These are phyloP conservation scores for Diaporthe nobilis DNA, from an alignment of 2,329 filamentous ascomycete genomes.

Conservation along the genomic window DNA sequence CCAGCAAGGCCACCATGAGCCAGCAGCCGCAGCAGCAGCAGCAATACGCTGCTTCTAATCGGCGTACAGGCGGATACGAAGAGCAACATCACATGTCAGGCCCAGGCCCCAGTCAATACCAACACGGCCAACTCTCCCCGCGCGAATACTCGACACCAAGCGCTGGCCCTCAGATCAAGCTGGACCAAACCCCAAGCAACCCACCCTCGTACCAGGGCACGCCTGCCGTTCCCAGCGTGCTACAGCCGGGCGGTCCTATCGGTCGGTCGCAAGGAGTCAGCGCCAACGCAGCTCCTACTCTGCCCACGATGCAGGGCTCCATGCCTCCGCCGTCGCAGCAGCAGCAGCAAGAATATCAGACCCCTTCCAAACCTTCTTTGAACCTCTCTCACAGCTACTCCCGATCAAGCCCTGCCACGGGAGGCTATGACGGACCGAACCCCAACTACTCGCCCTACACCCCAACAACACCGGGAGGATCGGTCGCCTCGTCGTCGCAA, in stretches of 20 bases:
- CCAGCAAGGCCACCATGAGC: slow-evolving; percentile 50
- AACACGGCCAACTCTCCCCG: slow-evolving; percentile 60
- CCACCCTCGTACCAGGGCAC: slow-evolving; percentile 56
- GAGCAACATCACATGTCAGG: slow-evolving; percentile 68
- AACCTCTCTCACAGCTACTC: slow-evolving; percentile 82
- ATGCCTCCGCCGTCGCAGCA: slow-evolving; percentile 46
- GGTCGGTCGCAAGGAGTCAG: slow-evolving; percentile 50
- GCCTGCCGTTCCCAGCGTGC: slow-evolving; percentile 68
- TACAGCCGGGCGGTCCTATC: slow-evolving; percentile 66
- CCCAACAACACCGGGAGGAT: slow-evolving; percentile 75
- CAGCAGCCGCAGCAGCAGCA: slow-evolving; percentile 54
- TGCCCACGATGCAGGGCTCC: slow-evolving; percentile 62
- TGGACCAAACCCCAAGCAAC: slow-evolving; percentile 59
- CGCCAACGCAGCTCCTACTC: slow-evolving; percentile 60
- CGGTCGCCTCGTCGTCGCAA: slow-evolving; percentile 67
- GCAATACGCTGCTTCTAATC: slow-evolving; percentile 49
- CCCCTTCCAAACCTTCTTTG: slow-evolving; percentile 76
- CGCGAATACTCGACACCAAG: slow-evolving; percentile 59
- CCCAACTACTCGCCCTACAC: slow-evolving; percentile 69
- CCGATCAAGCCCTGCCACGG: slow-evolving; percentile 82
- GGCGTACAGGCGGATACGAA: slow-evolving; percentile 57
- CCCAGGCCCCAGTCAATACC: slow-evolving; percentile 56
- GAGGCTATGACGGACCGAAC: slow-evolving; percentile 62
- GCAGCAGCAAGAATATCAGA: slow-evolving; percentile 67
- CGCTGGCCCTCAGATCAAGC: slow-evolving; percentile 64